Conservation (phyloP, 345 rosid genomes). For the Punica granatum region DNA sequence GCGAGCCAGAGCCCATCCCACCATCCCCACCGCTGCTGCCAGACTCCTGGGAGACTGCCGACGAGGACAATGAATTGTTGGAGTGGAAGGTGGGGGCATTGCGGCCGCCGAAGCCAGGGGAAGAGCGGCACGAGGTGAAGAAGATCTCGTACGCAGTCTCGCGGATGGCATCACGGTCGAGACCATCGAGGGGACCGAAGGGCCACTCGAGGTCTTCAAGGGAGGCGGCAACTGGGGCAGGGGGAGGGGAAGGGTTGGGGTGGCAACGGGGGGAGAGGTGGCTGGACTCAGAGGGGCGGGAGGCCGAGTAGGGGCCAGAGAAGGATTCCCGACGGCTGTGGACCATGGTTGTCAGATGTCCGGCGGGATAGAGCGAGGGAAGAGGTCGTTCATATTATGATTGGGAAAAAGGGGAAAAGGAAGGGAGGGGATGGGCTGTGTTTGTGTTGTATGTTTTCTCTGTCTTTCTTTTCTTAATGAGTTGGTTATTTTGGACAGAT, state of each 20-base stretch:
- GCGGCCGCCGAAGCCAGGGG: slow-evolving; percentile 82
- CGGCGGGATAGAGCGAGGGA: slow-evolving; percentile 34
- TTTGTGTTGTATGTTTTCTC: neutral
- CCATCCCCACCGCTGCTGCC: slow-evolving; percentile 20
- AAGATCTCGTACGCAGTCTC: slow-evolving; percentile 87
- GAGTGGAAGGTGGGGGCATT: slow-evolving; percentile 39
- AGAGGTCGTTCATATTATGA: slow-evolving; percentile 22
- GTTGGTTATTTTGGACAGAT: slow-evolving; percentile 3
- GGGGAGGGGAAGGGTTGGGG: slow-evolving; percentile 6
- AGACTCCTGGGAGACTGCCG: slow-evolving; percentile 18
- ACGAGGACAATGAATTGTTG: neutral
- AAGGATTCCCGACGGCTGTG: slow-evolving; percentile 41
- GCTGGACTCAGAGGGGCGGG: slow-evolving; percentile 2
- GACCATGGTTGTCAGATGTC: slow-evolving; percentile 20
- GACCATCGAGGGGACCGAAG: slow-evolving; percentile 48
- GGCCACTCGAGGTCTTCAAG: slow-evolving; percentile 60
- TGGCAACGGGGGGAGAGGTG: slow-evolving; percentile 8
- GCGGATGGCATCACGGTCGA: slow-evolving; percentile 58
- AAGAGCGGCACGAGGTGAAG: slow-evolving; percentile 84
- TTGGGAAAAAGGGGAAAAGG: slow-evolving; percentile 1
- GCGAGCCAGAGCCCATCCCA: slow-evolving; percentile 14
- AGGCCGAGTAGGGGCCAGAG: slow-evolving; percentile 30
- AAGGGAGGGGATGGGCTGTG: slow-evolving; percentile 1
- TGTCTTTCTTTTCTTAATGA: neutral
- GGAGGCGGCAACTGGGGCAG: neutral